Evolutionary conservation across 2,329 filamentous ascomycete species (phyloP).

Genomic region (Pseudogymnoascus sp.): DNA sequence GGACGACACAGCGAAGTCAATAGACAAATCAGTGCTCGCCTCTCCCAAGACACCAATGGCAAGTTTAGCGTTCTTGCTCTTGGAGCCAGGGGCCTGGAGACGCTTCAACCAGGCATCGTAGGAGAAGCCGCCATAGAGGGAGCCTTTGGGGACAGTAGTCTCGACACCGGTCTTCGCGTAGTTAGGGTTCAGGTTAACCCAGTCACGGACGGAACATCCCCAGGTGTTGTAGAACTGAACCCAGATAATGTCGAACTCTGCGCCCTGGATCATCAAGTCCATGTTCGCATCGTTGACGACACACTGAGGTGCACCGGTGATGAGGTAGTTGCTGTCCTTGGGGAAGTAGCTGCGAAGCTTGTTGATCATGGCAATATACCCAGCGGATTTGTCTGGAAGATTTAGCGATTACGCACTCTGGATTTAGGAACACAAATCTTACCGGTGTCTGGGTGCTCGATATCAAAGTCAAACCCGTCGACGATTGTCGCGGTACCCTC

Average conservation of each 20-base stretch:
- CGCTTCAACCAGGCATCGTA: conserved; percentile 21
- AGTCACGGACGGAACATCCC: conserved; percentile 23
- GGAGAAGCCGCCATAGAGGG: conserved; percentile 17
- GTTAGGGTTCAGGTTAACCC: conserved; percentile 12
- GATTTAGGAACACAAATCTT: neutral
- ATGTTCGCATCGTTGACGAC: conserved; percentile 26
- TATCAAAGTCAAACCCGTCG: conserved; percentile 31
- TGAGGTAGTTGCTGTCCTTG: conserved; percentile 20
- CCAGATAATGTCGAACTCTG: conserved; percentile 27
- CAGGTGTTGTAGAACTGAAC: conserved; percentile 30
- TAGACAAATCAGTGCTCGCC: neutral
- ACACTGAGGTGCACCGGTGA: conserved; percentile 29
- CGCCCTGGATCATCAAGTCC: conserved; percentile 21
- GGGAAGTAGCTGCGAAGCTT: conserved; percentile 23
- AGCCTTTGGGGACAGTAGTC: neutral
- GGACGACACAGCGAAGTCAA: conserved; percentile 19
- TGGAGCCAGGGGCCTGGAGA: conserved; percentile 14
- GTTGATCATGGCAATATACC: conserved; percentile 25
- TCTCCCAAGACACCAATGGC: conserved; percentile 22
- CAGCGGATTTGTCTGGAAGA: conserved; percentile 18
- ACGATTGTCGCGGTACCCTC: conserved; percentile 20
- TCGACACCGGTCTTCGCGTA: conserved; percentile 8
- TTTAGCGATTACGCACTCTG: conserved; percentile 11
- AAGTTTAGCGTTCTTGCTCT: conserved; percentile 23
- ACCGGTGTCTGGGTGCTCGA: conserved; percentile 19